Conservation (phyloP, 331 rosid genomes). For the Malus hybrid region DNA sequence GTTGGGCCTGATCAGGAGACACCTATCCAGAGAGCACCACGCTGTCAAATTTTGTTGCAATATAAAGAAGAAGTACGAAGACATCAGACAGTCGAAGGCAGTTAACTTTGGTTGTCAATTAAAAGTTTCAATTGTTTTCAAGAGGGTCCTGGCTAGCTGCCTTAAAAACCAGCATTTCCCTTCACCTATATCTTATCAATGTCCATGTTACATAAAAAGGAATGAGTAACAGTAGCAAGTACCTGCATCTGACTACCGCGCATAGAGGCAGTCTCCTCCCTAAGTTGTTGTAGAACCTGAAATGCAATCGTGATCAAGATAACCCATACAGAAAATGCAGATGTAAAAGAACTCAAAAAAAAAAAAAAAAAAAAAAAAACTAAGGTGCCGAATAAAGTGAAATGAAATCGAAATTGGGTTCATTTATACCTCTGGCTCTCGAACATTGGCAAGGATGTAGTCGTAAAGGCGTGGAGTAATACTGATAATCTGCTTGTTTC, state of each 20-base stretch:
- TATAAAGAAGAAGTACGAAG: not conserved
- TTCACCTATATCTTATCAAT: too few relatives aligned
- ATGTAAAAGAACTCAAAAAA: not conserved
- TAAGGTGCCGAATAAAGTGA: not conserved
- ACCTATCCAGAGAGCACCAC: slow-evolving; percentile 40
- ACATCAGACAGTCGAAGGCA: not conserved
- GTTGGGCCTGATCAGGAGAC: slow-evolving; percentile 95
- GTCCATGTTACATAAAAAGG: too few relatives aligned
- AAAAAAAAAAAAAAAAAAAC: not conserved
- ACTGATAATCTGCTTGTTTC: slow-evolving; percentile 68
- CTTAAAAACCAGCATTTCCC: too few relatives aligned
- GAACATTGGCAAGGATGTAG: slow-evolving; percentile 68
- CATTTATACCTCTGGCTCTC: slow-evolving; percentile 77
- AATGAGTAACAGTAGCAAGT: not conserved
- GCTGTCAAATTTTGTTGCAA: slow-evolving; percentile 13
- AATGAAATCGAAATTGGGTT: not conserved
- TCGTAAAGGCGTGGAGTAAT: slow-evolving; percentile 61
- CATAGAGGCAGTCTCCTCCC: slow-evolving; percentile 88
- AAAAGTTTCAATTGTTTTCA: too few relatives aligned
- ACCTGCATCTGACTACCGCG: slow-evolving; percentile 95
- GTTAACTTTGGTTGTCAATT: too few relatives aligned
- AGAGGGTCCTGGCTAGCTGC: too few relatives aligned
- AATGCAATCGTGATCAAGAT: slow-evolving; percentile 17
- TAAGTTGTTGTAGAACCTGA: slow-evolving; percentile 71
- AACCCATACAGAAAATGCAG: slow-evolving; percentile 3